Evolutionary conservation across 345 rosid species (phyloP).

Genomic region (Eucalyptus grandis): DNA sequence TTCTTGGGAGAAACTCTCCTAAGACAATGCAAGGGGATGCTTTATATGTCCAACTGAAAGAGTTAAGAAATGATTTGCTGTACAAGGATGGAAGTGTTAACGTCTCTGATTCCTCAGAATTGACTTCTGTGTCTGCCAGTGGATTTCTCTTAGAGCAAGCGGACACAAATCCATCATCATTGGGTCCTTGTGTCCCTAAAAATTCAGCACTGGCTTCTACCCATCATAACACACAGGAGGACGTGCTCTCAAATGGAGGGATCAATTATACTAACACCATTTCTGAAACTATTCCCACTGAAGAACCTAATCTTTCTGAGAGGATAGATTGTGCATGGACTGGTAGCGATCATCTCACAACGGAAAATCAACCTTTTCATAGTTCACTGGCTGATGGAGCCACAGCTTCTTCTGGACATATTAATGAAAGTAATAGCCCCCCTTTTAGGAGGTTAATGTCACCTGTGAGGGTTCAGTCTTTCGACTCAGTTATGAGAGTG

Average conservation of each 20-base stretch:
- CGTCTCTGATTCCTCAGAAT: constrained; percentile 7
- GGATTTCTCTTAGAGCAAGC: constrained; percentile 7
- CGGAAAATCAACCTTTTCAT: constrained; percentile 14
- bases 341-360: constrained; percentile 41
- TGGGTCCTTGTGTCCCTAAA: constrained; percentile 4
- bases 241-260: constrained; percentile 28
- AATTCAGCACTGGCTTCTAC: constrained; percentile 3
- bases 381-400: constrained; percentile 22
- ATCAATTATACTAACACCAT: constrained; percentile 3
- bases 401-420: constrained; percentile 6
- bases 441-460: constrained; percentile 29
- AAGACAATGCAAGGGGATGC: constrained; percentile 18
- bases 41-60: constrained; percentile 14
- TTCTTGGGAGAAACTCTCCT: constrained; percentile 34
- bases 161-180: constrained; percentile 1
- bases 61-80: constrained; percentile 2
- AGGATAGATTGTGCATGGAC: constrained; percentile 99
- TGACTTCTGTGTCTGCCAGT: constrained; percentile 9
- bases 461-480: constrained; percentile 69
- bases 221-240: constrained; percentile 16
- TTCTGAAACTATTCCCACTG: constrained; percentile 13
- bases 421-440: constrained; percentile 12
- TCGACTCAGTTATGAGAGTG: constrained; percentile 71
- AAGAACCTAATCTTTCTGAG: constrained; percentile 62
- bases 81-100: constrained; percentile 9